A percentile compares a stretch with the other conserved stretches of the same genome.
Evolutionary conservation across 164 flowering plant species (phyloP).

Genomic region (Chloranthus sessilifolius): DNA sequence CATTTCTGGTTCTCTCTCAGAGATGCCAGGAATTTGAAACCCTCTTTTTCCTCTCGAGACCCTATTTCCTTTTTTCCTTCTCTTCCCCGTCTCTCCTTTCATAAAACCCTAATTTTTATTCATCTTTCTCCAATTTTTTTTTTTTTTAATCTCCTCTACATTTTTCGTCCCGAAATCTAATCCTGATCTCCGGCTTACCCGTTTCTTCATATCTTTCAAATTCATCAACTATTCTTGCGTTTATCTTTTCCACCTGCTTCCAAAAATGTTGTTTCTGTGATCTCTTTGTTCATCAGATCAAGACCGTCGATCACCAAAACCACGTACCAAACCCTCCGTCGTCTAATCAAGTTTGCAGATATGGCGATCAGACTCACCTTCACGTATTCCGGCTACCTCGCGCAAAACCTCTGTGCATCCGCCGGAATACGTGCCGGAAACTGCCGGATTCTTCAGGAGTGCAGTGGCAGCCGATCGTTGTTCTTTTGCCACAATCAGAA

Average conservation of each 20-base stretch:
- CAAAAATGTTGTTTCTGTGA: slow-evolving; percentile 1
- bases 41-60: background rate
- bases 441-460: slow-evolving; percentile 43
- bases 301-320: slow-evolving; percentile 3
- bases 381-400: slow-evolving; percentile 55
- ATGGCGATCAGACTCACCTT: slow-evolving; percentile 71
- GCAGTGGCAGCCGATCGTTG: slow-evolving; percentile 30
- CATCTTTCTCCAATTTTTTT: background rate
- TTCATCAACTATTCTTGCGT: background rate
- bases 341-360: slow-evolving; percentile 15
- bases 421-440: slow-evolving; percentile 32
- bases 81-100: background rate
- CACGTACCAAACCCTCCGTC: slow-evolving; percentile 26
- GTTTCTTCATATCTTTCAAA: background rate
- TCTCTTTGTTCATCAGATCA: background rate
- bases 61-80: background rate
- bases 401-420: slow-evolving; percentile 42
- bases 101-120: background rate
- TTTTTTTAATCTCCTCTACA: background rate
- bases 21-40: background rate
- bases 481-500: slow-evolving; percentile 18
- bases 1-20: background rate
- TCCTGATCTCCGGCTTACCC: background rate
- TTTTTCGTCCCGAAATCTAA: background rate
- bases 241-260: background rate